Evolutionary conservation across 75 land plant species (phyloP).

Genomic region (Pinus taeda): DNA sequence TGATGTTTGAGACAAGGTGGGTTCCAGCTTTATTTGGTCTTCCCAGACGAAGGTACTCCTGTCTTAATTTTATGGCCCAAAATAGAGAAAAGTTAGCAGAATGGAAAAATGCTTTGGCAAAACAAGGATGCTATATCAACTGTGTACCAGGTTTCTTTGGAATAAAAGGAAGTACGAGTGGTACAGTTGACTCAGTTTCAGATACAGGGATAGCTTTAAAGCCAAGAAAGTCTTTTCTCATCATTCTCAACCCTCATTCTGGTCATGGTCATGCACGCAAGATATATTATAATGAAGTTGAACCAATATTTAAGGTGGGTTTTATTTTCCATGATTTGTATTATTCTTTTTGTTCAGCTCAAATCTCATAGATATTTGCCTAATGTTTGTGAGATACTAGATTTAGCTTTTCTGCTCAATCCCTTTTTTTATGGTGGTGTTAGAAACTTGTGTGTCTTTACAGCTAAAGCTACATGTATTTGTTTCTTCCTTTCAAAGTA

Average conservation of each 20-base stretch:
- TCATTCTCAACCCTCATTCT: slow-evolving; percentile 6
- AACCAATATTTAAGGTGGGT: slow-evolving; percentile 4
- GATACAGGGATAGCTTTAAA: background rate
- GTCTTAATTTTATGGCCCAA: slow-evolving; percentile 3
- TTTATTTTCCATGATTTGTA: background rate
- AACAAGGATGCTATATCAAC: slow-evolving; percentile 7
- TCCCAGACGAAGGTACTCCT: background rate
- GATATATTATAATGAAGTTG: slow-evolving; percentile 4
- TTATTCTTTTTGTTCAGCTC: background rate
- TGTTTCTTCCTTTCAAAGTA: background rate
- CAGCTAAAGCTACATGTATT: background rate
- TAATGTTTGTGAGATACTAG: background rate
- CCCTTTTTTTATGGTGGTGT: background rate
- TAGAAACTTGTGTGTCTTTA: background rate
- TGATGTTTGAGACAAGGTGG: background rate
- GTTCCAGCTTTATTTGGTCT: slow-evolving; percentile 9
- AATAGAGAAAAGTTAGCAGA: slow-evolving; percentile 3
- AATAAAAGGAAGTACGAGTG: background rate
- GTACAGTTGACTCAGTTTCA: slow-evolving; percentile 4
- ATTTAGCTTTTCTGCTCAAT: background rate
- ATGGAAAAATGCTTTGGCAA: slow-evolving; percentile 3
- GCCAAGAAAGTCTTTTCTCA: slow-evolving; percentile 9
- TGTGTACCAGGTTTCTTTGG: background rate
- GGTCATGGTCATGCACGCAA: slow-evolving; percentile 7
- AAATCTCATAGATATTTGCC: background rate